Percentiles rank a stretch among this genome's conserved stretches.
These are phyloP conservation scores for Linum lewisii DNA, from an alignment of 345 rosid species.

Conservation along the genomic window DNA sequence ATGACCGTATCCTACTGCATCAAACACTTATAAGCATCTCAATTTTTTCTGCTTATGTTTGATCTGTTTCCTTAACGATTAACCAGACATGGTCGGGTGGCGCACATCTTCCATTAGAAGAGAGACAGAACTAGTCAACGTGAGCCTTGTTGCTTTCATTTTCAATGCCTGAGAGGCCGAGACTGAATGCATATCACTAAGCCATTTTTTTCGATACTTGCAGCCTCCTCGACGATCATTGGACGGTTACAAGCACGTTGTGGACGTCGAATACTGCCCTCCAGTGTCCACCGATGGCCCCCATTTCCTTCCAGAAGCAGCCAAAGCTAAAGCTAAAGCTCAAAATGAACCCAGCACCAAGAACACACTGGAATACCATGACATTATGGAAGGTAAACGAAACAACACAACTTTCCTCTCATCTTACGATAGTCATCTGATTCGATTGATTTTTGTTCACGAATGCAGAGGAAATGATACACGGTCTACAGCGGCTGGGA, in stretches of 20 bases:
- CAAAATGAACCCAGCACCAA: constrained; percentile 53
- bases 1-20: constrained; percentile 76
- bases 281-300: constrained; percentile 80
- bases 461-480: constrained; percentile 84
- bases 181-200: not conserved
- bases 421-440: not conserved
- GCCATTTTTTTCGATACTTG: constrained; percentile 11
- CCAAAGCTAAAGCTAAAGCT: constrained; percentile 81
- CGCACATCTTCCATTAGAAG: constrained; percentile 97
- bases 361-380: constrained; percentile 70
- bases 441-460: not conserved
- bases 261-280: constrained; percentile 81
- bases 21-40: constrained; percentile 5
- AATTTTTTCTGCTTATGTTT: constrained; percentile 6
- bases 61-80: constrained; percentile 33
- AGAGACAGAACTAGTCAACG: constrained; percentile 80
- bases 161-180: not conserved
- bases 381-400: constrained; percentile 71
- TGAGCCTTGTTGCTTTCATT: constrained; percentile 19
- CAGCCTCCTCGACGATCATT: constrained; percentile 82
- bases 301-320: constrained; percentile 78
- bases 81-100: constrained; percentile 98
- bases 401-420: not conserved
- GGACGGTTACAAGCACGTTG: constrained; percentile 95
- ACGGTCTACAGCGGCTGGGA: constrained; percentile 72